Evolutionary conservation across 495 filamentous ascomycete species (phyloP), one percentile per base, ranked within the genome.

Genomic region (Penicillium maclennaniae): DNA sequence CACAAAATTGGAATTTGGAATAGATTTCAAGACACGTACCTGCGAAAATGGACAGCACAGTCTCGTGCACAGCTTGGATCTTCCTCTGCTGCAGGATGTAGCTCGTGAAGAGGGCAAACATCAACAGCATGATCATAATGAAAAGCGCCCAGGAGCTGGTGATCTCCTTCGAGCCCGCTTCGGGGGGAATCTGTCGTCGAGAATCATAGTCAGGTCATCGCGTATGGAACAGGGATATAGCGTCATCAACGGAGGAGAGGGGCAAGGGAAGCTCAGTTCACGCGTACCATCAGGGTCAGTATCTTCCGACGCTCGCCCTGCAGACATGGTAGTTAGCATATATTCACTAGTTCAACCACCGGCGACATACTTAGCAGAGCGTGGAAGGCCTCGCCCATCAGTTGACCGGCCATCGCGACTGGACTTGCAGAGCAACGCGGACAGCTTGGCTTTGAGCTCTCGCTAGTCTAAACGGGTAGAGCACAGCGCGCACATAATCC

Each of bases 21-120:
- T 8, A 8, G 10, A 1, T 12, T 31, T 7, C 10, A 34, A 34
- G 31, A 53, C n/a, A 53, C 84, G 28, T 74, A 95, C 92, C 92
- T 48, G 90, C 95, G 79, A 98, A 97, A 62, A 98, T 98, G 21
- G 92, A 96, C 31, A 98, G 81, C 49, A 97, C 95, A 10, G 93
- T 98, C 72, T 98, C 93, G 70, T 98, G 93, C 21, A 98, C 87
- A 43, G 93, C 93, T 66, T 96, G 92, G 53, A 98, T 91, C 70
- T 91, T 95, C 74, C 85, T 87, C 70, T 92, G 85, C 70, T 97
- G 92, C 39, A 97, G 81, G 56, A 92, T 85, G 72, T 98, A 98
- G 80, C 91, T 96, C 26, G 91, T 93, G 73, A 97, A 97, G 54
- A 98, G 86, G 41, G 93, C 93, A 49, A 89, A 79, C 62, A 97